These are phyloP conservation scores for Boletus speciosus DNA, from an alignment of 768 basidiomycete species.

Conservation along the genomic window DNA sequence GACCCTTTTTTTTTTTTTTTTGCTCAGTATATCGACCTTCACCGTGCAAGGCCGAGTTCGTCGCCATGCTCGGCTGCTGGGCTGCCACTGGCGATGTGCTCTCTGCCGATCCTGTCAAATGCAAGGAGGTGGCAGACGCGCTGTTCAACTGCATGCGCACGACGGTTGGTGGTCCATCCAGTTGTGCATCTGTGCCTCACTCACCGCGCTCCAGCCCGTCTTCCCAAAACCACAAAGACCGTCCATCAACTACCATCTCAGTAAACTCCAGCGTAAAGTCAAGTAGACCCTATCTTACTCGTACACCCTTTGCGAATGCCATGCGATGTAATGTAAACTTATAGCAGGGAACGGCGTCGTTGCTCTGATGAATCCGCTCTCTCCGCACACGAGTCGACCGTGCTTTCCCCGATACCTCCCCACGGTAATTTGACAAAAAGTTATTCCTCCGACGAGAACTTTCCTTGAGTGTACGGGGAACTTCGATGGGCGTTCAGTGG, in stretches of 20 bases:
- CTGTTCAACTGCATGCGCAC: constrained; percentile 84
- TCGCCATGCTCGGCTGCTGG: constrained; percentile 84
- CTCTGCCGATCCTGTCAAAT: constrained; percentile 43
- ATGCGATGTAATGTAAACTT: constrained; percentile 18
- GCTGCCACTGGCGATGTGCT: constrained; percentile 66
- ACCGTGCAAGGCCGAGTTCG: constrained; percentile 48
- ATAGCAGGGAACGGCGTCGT: constrained; percentile 4
- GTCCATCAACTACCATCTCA: constrained; percentile 88
- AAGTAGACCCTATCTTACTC: constrained; percentile 46
- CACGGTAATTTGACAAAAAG: not conserved
- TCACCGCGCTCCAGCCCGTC: constrained; percentile 49
- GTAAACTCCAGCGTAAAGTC: constrained; percentile 69
- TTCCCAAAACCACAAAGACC: constrained; percentile 65
- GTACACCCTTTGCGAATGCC: constrained; percentile 9
- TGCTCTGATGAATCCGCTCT: not conserved
- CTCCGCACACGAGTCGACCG: not conserved
- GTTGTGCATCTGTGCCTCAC: not conserved
- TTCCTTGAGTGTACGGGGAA: constrained; percentile 6
- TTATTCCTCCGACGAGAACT: not conserved
- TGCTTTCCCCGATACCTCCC: not conserved
- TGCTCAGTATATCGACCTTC: constrained; percentile 10
- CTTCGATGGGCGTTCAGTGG: constrained; percentile 17
- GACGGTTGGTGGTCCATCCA: constrained; percentile 51
- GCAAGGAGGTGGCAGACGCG: constrained; percentile 54
- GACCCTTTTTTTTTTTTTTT: not conserved